A percentile compares a stretch with the other conserved stretches of the same genome.
Conservation (phyloP, 2,329 filamentous ascomycete genomes). For the Colletotrichum cordylinicola region DNA sequence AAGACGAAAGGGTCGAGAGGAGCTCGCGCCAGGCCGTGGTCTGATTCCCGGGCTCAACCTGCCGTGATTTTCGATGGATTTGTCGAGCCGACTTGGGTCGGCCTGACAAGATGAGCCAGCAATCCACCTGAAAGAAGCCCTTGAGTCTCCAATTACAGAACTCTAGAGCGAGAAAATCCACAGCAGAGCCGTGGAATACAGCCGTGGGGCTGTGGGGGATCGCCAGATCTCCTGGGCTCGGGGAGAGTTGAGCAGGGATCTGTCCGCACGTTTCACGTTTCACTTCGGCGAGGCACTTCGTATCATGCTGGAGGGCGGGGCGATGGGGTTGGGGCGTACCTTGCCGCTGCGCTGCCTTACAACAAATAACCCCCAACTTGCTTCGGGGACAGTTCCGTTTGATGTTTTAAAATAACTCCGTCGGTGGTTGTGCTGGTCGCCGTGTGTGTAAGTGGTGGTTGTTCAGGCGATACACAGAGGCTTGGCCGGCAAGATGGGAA, state of each 20-base stretch:
- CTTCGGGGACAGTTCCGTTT: slow-evolving; percentile 5
- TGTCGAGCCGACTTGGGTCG: background rate
- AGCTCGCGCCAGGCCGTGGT: background rate
- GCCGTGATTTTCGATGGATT: background rate
- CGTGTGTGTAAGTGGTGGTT: background rate
- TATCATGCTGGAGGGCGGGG: slow-evolving; percentile 1
- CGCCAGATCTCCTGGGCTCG: slow-evolving; percentile 2
- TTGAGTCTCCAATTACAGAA: background rate
- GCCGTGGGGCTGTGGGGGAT: background rate
- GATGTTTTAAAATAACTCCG: slow-evolving; percentile 1
- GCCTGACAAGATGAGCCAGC: background rate
- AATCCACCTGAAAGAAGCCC: background rate
- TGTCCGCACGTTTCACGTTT: slow-evolving; percentile 22
- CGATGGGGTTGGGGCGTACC: background rate
- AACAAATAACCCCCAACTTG: background rate
- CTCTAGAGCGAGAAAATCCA: background rate
- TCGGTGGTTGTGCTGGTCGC: background rate
- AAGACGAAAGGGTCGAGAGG: background rate
- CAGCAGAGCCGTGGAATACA: background rate
- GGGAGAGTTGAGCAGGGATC: slow-evolving; percentile 17
- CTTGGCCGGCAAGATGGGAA: background rate
- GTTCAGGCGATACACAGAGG: background rate
- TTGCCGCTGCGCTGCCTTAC: background rate
- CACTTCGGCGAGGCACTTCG: slow-evolving; percentile 18
- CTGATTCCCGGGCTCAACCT: background rate